These are phyloP conservation scores for Trichomonas gallinae DNA, from an alignment of 208 protist genomes.

Conservation along the genomic window DNA sequence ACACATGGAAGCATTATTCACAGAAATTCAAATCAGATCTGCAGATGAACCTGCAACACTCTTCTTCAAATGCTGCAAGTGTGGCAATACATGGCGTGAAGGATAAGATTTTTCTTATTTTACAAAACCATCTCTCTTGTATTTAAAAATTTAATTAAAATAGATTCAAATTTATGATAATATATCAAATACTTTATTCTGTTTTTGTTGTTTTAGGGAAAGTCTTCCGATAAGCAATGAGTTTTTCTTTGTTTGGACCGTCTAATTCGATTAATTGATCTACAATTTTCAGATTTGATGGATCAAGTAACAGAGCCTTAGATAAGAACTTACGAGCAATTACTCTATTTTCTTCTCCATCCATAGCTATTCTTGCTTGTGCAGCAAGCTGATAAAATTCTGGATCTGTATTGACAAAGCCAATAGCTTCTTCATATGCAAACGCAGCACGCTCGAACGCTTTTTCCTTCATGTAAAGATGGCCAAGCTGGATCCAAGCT, in stretches of 20 bases:
- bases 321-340: background rate
- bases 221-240: background rate
- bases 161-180: background rate
- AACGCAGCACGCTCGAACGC: background rate
- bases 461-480: background rate
- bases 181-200: background rate
- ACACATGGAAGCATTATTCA: constrained; percentile 4
- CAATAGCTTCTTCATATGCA: background rate
- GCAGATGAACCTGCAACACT: constrained; percentile 17
- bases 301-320: background rate
- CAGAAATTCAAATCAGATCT: constrained; percentile 16
- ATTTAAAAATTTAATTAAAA: no score
- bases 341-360: background rate
- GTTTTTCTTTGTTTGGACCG: background rate
- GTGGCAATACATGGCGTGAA: constrained; percentile 6
- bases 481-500: background rate
- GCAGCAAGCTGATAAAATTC: background rate
- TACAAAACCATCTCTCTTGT: no score
- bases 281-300: background rate
- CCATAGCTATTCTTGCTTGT: background rate
- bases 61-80: background rate
- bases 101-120: background rate
- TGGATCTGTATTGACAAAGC: background rate
- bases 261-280: background rate
- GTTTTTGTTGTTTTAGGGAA: no score